These are phyloP conservation scores for Rhizopus sp. DNA, from an alignment of 371 early-diverging fungal species.

Conservation along the genomic window DNA sequence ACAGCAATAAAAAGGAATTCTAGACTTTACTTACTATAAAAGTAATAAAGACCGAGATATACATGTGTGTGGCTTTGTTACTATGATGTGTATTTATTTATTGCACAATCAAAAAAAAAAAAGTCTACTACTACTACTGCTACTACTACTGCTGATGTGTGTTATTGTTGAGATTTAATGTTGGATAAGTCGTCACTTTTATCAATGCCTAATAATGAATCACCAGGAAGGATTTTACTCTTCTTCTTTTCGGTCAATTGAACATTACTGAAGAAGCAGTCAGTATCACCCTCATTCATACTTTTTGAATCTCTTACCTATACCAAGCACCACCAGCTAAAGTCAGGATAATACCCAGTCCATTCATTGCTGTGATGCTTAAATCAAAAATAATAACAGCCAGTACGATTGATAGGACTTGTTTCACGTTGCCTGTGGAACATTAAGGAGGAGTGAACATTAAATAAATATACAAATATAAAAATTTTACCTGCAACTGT, in stretches of 20 bases:
- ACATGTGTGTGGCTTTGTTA: too few relatives aligned
- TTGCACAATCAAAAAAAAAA: neutral
- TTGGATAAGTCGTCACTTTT: conserved; percentile 23
- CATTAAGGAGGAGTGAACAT: neutral
- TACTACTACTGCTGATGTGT: neutral
- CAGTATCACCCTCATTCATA: neutral
- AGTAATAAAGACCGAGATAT: too few relatives aligned
- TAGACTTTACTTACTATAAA: too few relatives aligned
- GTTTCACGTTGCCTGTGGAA: conserved; percentile 81
- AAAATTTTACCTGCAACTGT: conserved; percentile 72
- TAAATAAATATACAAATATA: too few relatives aligned
- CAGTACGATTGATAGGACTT: conserved; percentile 78
- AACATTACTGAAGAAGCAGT: conserved; percentile 16
- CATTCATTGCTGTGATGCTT: conserved; percentile 66
- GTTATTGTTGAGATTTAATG: conserved; percentile 27
- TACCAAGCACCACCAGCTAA: conserved; percentile 76
- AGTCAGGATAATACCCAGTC: conserved; percentile 77
- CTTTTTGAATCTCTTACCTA: conserved; percentile 30
- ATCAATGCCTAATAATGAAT: conserved; percentile 25
- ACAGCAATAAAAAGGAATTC: neutral
- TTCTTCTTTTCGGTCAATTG: conserved; percentile 26
- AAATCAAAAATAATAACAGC: conserved; percentile 77
- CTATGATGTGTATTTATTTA: too few relatives aligned
- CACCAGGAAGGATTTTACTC: conserved; percentile 20
- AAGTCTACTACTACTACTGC: neutral